phyloP scores from a whole-genome alignment of 352 stramenopile species.

The Phytophthora palmivora region DNA sequence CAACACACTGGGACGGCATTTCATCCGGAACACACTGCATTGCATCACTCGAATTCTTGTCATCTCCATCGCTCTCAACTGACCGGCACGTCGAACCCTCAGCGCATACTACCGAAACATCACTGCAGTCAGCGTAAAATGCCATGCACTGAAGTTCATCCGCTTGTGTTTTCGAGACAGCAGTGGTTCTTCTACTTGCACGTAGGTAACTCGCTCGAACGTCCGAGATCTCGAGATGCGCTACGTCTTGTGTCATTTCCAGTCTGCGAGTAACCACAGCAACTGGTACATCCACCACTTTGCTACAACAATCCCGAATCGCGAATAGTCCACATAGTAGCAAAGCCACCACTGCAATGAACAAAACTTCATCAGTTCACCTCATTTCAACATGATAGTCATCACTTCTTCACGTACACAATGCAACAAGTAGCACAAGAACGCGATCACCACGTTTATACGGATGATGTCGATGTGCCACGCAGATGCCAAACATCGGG shows the following conservation, averaged over 20 bases:
- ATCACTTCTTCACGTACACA: conserved; percentile 44
- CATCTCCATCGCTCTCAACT: conserved; percentile 9
- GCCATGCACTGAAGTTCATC: conserved; percentile 22
- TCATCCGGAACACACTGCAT: conserved; percentile 32
- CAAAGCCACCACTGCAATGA: conserved; percentile 44
- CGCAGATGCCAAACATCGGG: conserved; percentile 48
- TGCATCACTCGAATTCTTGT: conserved; percentile 7
- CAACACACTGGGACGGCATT: conserved; percentile 5
- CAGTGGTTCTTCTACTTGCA: conserved; percentile 13
- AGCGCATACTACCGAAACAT: conserved; percentile 33
- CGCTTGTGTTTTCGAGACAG: not conserved
- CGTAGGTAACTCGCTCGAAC: conserved; percentile 3
- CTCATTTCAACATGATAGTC: not conserved
- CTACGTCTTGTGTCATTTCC: not conserved
- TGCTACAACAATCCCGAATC: conserved; percentile 50
- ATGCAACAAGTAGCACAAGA: conserved; percentile 52
- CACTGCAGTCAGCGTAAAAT: conserved; percentile 39
- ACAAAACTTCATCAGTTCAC: conserved; percentile 4
- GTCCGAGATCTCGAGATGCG: too few species aligned
- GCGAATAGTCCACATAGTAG: conserved; percentile 53
- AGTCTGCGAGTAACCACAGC: conserved; percentile 30
- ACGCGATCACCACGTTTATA: conserved; percentile 57
- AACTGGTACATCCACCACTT: conserved; percentile 26
- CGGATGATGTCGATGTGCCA: conserved; percentile 58
- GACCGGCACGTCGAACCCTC: conserved; percentile 41